These are phyloP conservation scores for Thalassiosira mediterranea DNA, from an alignment of 352 stramenopile genomes.

Conservation along the genomic window DNA sequence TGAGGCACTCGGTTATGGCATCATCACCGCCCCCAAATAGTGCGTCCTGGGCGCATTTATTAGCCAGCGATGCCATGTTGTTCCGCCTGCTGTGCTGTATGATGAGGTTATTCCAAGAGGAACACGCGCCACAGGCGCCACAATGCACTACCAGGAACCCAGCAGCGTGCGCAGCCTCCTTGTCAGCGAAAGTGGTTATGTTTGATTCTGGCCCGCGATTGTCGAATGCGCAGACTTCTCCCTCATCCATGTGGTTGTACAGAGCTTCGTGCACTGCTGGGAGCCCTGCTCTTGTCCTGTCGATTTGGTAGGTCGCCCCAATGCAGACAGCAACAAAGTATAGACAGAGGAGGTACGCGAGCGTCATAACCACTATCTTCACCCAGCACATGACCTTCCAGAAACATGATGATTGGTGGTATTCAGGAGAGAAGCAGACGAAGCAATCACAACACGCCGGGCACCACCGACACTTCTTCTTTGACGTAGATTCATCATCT, in stretches of 20 bases:
- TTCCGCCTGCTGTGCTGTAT: slow-evolving; percentile 16
- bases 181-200: slow-evolving; percentile 4
- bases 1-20: slow-evolving; percentile 27
- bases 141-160: slow-evolving; percentile 4
- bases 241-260: slow-evolving; percentile 9
- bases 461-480: slow-evolving; percentile 2
- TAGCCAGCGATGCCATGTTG: slow-evolving; percentile 9
- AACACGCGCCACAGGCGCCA: slow-evolving; percentile 11
- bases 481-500: background rate
- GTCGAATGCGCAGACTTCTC: slow-evolving; percentile 15
- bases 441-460: slow-evolving; percentile 42
- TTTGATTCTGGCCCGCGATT: slow-evolving; percentile 1
- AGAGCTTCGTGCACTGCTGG: background rate
- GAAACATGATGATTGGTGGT: slow-evolving; percentile 19
- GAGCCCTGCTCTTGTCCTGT: background rate
- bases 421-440: slow-evolving; percentile 46
- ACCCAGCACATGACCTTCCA: slow-evolving; percentile 53
- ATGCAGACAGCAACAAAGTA: slow-evolving; percentile 42
- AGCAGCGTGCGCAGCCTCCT: slow-evolving; percentile 5
- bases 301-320: slow-evolving; percentile 10
- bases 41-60: slow-evolving; percentile 22
- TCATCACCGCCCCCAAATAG: slow-evolving; percentile 18
- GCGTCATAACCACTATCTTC: slow-evolving; percentile 39
- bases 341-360: slow-evolving; percentile 44
- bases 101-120: slow-evolving; percentile 6